These are phyloP conservation scores for Blastocystis sp. DNA, from an alignment of 352 stramenopile genomes.

Conservation along the genomic window DNA sequence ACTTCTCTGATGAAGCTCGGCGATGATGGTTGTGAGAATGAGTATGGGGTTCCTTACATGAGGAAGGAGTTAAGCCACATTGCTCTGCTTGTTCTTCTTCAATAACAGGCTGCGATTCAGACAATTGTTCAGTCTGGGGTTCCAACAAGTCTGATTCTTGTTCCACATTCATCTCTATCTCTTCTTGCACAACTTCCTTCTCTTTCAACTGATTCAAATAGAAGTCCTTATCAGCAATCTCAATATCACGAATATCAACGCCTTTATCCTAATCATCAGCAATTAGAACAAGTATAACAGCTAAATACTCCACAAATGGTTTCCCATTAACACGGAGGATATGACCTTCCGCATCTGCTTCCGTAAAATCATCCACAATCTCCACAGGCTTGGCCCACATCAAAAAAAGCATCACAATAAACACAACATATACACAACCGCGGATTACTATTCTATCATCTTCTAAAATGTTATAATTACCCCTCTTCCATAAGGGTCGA, in stretches of 20 bases:
- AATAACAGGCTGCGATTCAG: not conserved
- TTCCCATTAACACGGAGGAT: conserved; percentile 53
- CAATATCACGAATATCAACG: conserved; percentile 38
- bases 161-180: not conserved
- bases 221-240: conserved; percentile 45
- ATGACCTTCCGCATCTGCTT: conserved; percentile 24
- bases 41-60: not conserved
- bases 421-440: not conserved
- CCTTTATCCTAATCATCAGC: conserved; percentile 13
- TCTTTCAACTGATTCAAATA: conserved; percentile 3
- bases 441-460: conserved; percentile 2
- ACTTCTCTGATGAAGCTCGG: not conserved
- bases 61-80: not conserved
- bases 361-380: conserved; percentile 41
- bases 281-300: not conserved
- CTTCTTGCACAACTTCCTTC: not conserved
- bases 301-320: conserved; percentile 32
- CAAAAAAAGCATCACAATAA: conserved; percentile 38
- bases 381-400: conserved; percentile 49
- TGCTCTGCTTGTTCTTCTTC: not conserved
- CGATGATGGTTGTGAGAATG: conserved; percentile 9
- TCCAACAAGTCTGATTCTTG: not conserved
- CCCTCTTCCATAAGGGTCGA: not conserved
- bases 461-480: not conserved
- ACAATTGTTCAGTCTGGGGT: not conserved